phyloP scores from a whole-genome alignment of 1,139 yeast species.

The Taphrina wiesneri region DNA sequence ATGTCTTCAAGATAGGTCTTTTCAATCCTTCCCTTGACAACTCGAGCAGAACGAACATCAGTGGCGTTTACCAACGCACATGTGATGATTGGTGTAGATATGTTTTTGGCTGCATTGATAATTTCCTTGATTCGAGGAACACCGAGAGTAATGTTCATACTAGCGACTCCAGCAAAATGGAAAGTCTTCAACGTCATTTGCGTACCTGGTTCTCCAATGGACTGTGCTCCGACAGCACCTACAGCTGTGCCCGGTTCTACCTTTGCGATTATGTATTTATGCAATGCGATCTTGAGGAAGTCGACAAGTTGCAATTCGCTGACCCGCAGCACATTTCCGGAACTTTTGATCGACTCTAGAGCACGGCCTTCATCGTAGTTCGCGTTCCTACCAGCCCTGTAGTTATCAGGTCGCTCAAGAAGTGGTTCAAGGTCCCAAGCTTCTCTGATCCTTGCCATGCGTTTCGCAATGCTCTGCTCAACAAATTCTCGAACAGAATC shows the following conservation, averaged over 20 bases:
- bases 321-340: slow-evolving; percentile 73
- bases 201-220: slow-evolving; percentile 99
- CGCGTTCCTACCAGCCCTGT: background rate
- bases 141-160: slow-evolving; percentile 98
- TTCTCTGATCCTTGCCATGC: slow-evolving; percentile 60
- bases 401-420: slow-evolving; percentile 51
- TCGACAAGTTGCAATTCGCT: slow-evolving; percentile 60
- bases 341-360: slow-evolving; percentile 47
- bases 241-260: slow-evolving; percentile 99
- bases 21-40: slow-evolving; percentile 95
- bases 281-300: slow-evolving; percentile 74
- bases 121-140: slow-evolving; percentile 99
- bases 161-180: slow-evolving; percentile 99
- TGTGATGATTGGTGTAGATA: slow-evolving; percentile 95
- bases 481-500: slow-evolving; percentile 86
- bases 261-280: slow-evolving; percentile 82
- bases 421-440: slow-evolving; percentile 54
- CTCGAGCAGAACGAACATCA: slow-evolving; percentile 97
- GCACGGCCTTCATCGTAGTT: slow-evolving; percentile 44
- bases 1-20: slow-evolving; percentile 86
- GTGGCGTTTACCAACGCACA: slow-evolving; percentile 84
- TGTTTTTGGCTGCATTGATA: slow-evolving; percentile 91
- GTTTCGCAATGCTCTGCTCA: slow-evolving; percentile 57
- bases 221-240: slow-evolving; percentile 98
- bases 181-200: slow-evolving; percentile 98